Conservation (phyloP, 306 rosid species). For the Ceratonia siliqua region DNA sequence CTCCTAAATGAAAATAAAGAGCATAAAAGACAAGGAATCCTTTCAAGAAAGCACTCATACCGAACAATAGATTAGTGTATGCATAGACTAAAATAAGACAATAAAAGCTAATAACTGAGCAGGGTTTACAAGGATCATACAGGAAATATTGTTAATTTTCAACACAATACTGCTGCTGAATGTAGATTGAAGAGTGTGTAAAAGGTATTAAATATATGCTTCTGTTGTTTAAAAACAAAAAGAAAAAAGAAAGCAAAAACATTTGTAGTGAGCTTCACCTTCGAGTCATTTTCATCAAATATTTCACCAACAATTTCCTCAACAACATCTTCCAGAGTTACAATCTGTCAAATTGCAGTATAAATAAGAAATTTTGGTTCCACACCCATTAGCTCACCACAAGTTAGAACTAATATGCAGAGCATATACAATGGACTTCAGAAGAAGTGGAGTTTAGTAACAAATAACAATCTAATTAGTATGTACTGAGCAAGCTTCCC, state of each 20-base stretch:
- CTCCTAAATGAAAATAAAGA: not conserved
- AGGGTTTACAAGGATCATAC: not conserved
- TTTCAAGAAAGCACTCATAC: not conserved
- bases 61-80: not conserved
- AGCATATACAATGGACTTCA: conserved; percentile 17
- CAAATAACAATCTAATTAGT: conserved; percentile 15
- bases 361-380: conserved; percentile 11
- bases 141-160: not conserved
- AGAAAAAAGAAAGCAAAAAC: conserved; percentile 3
- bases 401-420: conserved; percentile 22
- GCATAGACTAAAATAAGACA: not conserved
- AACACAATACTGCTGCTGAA: not conserved
- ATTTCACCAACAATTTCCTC: conserved; percentile 99
- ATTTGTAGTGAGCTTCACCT: conserved; percentile 52
- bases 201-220: not conserved
- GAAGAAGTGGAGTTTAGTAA: conserved; percentile 10
- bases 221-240: not conserved
- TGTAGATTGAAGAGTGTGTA: not conserved
- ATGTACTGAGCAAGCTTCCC: not conserved
- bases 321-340: conserved; percentile 92
- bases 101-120: not conserved
- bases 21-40: not conserved
- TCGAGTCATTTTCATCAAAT: conserved; percentile 96
- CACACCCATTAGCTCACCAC: not conserved
- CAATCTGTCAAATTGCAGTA: conserved; percentile 56